Conservation (phyloP, 306 rosid genomes). For the Cucumis cinereus region DNA sequence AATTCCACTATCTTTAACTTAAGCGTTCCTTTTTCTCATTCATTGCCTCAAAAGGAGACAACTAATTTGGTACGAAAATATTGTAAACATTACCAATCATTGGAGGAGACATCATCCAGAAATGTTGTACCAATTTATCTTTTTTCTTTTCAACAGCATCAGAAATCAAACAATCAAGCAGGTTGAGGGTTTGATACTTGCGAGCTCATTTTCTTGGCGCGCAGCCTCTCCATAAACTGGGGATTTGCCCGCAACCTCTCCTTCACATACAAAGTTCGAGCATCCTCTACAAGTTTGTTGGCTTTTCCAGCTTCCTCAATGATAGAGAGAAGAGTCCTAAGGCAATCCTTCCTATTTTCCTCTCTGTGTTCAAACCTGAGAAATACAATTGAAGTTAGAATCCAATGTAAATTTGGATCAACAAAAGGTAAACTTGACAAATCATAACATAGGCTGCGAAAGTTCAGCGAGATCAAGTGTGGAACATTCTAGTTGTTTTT, state of each 20-base stretch:
- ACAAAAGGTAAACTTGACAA: neutral
- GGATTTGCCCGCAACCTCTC: slow-evolving; percentile 64
- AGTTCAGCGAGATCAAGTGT: neutral
- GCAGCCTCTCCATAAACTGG: slow-evolving; percentile 73
- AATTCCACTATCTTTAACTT: neutral
- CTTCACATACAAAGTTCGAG: slow-evolving; percentile 64
- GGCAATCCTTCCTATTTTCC: slow-evolving; percentile 93
- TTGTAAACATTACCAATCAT: neutral
- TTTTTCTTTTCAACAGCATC: neutral
- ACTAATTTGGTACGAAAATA: neutral
- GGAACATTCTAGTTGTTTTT: no score
- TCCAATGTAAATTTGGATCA: neutral
- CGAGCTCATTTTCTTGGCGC: slow-evolving; percentile 35
- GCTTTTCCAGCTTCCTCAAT: slow-evolving; percentile 95
- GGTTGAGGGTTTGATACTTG: slow-evolving; percentile 28
- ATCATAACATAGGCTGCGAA: neutral
- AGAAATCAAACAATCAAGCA: slow-evolving; percentile 22
- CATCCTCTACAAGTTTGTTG: slow-evolving; percentile 61
- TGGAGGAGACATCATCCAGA: neutral
- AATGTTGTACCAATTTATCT: neutral
- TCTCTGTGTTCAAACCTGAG: slow-evolving; percentile 84
- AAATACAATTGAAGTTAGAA: neutral
- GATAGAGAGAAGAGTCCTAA: slow-evolving; percentile 74
- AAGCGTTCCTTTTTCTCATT: neutral
- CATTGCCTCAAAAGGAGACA: neutral